Evolutionary conservation across 208 protist species (phyloP).

Genomic region (Kentomonas sorsogonicus): DNA sequence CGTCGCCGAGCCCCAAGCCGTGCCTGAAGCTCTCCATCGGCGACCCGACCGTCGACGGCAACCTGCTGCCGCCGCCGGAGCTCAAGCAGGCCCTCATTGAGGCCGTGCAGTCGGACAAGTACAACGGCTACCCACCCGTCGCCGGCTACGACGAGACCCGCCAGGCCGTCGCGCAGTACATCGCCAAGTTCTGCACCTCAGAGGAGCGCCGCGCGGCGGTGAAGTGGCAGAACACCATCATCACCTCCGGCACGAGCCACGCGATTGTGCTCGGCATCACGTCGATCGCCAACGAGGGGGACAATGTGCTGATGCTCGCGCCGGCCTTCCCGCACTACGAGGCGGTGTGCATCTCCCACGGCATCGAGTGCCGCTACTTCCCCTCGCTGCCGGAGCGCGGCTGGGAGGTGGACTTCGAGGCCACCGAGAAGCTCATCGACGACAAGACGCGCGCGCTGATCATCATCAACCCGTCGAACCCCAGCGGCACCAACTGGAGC

Average conservation of each 20-base stretch:
- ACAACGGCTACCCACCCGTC: slow-evolving; percentile 75
- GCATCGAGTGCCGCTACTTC: slow-evolving; percentile 80
- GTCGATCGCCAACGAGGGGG: slow-evolving; percentile 68
- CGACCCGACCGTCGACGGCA: slow-evolving; percentile 45
- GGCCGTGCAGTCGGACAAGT: slow-evolving; percentile 31
- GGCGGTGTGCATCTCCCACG: slow-evolving; percentile 75
- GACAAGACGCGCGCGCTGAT: slow-evolving; percentile 85
- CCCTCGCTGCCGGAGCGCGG: slow-evolving; percentile 62
- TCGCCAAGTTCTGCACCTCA: slow-evolving; percentile 34
- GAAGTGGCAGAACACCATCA: slow-evolving; percentile 66
- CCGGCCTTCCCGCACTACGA: slow-evolving; percentile 94
- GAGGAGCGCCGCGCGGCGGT: slow-evolving; percentile 25
- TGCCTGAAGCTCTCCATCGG: slow-evolving; percentile 46
- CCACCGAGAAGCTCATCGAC: slow-evolving; percentile 75
- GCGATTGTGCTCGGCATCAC: slow-evolving; percentile 85
- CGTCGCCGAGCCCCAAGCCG: slow-evolving; percentile 12
- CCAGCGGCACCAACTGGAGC: slow-evolving; percentile 90
- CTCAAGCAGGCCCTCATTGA: slow-evolving; percentile 47
- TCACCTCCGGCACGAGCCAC: slow-evolving; percentile 84
- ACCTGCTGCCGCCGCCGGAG: slow-evolving; percentile 25
- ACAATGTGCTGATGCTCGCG: slow-evolving; percentile 88
- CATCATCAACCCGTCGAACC: slow-evolving; percentile 95
- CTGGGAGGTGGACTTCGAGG: slow-evolving; percentile 89
- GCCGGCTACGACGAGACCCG: slow-evolving; percentile 50
- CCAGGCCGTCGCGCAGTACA: slow-evolving; percentile 49